Base-by-base conservation (phyloP, 2,329 filamentous ascomycete genomes). In the Xylaria hypoxylon region DNA sequence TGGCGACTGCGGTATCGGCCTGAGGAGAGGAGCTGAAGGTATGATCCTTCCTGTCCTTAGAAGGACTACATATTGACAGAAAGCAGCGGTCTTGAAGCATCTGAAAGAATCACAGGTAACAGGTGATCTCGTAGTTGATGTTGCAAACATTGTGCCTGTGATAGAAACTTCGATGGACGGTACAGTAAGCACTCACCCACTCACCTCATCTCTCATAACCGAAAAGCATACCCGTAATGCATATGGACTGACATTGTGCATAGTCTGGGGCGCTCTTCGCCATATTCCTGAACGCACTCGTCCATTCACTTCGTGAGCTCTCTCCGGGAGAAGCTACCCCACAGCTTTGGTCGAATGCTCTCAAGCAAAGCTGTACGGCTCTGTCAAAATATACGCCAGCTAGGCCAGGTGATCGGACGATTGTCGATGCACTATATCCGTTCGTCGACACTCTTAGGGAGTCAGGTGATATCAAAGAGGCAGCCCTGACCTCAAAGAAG, bases 201-300 rank as follows among this genome's bases (percentile, higher is more conserved):
- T 44, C 10, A 6, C 17, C 19, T 28, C 22, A 19, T 56, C 31
- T 53, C 24, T 19, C 26, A 13, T 38, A n/a, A 10, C 15, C 22
- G 8, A 44, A 35, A 57, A 50, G 7, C 17, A 28, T 35, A 19
- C 7, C 28, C 31, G 7, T 33, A 47, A 10, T 42, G 42, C 22
- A 40, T 33, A 5, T 13, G 5, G 15, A 24, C 55, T 70, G 28
- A 70, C 50, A 24, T 31, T 6, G 2, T 45, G 17, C 11, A 40
- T 24, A 70, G 68, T 89, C 86, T 0, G 87, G 87, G 1, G 87
- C 87, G 2, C 79, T 89, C 2, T 87, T 87, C 74, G 91, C 93
- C 75, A 97, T 97, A 78, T 97, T 97, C 84, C 84, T 97, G 67
- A 97, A 97, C 77, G 89, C 93, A 0, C 88, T 97, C 5, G 89